Evolutionary conservation across 352 stramenopile species (phyloP), one percentile per base, ranked within the genome.

Genomic region (Pythium biforme): DNA sequence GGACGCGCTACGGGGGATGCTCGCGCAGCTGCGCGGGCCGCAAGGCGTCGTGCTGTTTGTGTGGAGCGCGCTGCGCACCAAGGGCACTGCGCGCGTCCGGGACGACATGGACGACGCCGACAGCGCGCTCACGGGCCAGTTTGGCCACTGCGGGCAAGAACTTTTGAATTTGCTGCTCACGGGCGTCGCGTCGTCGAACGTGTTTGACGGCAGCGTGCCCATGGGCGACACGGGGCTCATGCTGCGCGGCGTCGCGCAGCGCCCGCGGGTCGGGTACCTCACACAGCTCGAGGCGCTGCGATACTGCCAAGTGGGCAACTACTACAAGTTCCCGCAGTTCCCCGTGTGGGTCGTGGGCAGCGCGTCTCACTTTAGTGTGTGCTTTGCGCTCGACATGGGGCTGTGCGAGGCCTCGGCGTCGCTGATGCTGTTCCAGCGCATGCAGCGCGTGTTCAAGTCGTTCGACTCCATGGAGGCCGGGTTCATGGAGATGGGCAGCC

Each of bases 291-390:
- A 98, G 63, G 85, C 89, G 6, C 59, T 97, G 26, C 69, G 85
- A n/a, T 97, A 97, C 64, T 96, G 90, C 41, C 79, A 95, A 65
- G 91, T 97, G 17, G 93, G 93, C 7, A 84, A 70, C 31, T 97
- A 88, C 76, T 97, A 92, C 72, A 98, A 98, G 69, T 86, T 75
- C 15, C 91, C 90, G 11, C 51, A 80, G 53, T 86, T 86, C 41
- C 90, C 93, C 0, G 77, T 98, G 54, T 98, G 90, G 91, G 79
- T 98, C 4, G 73, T 98, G 48, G 93, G 83, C 15, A 96, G 84
- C 46, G 77, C 86, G 4, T 95, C 79, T 40, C 93, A 98, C 61
- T 98, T 97, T 68, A 94, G 83, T 22, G 86, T 98, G 17, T 70
- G 90, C 22, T 97, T 97, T 72, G 82, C 77, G 25, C 55, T 92